Conservation (phyloP, 73 alveolate species). For the Tetrahymena malaccensis region DNA sequence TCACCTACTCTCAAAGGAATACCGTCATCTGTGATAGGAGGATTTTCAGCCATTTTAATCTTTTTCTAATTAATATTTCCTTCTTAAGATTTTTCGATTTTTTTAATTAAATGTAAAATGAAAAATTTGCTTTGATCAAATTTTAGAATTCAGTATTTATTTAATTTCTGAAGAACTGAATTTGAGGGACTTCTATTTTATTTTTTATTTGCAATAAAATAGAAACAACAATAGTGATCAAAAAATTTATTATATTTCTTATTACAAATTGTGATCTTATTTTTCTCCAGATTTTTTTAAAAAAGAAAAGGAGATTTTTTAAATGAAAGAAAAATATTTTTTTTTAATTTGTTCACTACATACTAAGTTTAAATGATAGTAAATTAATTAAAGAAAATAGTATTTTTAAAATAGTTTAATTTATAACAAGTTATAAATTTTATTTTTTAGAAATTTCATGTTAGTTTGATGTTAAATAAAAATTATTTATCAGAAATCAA, state of each 20-base stretch:
- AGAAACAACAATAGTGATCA: neutral
- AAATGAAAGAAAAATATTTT: too few relatives aligned
- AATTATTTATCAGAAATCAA: neutral
- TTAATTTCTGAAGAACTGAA: neutral
- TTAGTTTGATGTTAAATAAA: too few relatives aligned
- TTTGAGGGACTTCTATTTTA: neutral
- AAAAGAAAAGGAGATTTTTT: too few relatives aligned
- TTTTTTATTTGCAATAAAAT: neutral
- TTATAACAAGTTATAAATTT: too few relatives aligned
- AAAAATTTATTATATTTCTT: too few relatives aligned
- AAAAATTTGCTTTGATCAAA: too few relatives aligned
- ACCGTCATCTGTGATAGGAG: conserved; percentile 74
- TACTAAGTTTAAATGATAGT: too few relatives aligned
- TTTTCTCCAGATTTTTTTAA: neutral
- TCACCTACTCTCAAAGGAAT: conserved; percentile 88
- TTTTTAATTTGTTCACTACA: too few relatives aligned
- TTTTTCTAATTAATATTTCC: neutral
- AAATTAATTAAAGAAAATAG: too few relatives aligned
- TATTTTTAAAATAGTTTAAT: neutral
- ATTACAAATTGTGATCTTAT: neutral
- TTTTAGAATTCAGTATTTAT: neutral
- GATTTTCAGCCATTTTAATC: conserved; percentile 86
- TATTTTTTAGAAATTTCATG: too few relatives aligned
- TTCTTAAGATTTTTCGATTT: neutral
- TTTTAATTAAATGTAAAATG: neutral